Evolutionary conservation across 2,329 filamentous ascomycete genomes (phyloP).

Genomic region (Dothidotthia symphoricarpi): DNA sequence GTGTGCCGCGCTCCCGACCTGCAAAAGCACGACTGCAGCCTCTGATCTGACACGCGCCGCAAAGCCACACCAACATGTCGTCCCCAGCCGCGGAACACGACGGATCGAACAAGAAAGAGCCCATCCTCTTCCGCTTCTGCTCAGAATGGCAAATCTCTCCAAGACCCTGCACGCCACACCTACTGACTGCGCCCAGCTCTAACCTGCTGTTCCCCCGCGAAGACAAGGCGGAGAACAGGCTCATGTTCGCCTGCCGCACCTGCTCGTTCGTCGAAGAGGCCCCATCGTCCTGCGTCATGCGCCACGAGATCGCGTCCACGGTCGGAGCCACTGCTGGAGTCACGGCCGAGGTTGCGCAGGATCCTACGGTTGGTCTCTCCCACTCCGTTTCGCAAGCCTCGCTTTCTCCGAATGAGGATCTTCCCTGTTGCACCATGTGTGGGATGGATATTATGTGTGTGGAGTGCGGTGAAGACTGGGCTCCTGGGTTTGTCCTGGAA

Average conservation of each 20-base stretch:
- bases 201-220: constrained; percentile 98
- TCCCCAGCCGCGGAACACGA: constrained; percentile 34
- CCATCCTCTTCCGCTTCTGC: constrained; percentile 97
- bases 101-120: constrained; percentile 53
- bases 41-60: neutral
- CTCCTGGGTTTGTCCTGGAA: constrained; percentile 47
- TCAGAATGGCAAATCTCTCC: constrained; percentile 71
- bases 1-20: too few relatives aligned
- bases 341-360: constrained; percentile 92
- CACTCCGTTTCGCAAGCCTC: constrained; percentile 31
- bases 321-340: constrained; percentile 95
- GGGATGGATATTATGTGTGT: constrained; percentile 57
- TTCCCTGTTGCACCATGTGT: constrained; percentile 58
- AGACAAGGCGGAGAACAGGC: constrained; percentile 75
- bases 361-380: constrained; percentile 88
- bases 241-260: constrained; percentile 94
- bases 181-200: constrained; percentile 55
- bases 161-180: too few relatives aligned
- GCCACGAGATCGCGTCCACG: constrained; percentile 87
- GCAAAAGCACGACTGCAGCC: too few relatives aligned
- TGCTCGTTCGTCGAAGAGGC: constrained; percentile 90
- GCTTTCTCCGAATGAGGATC: constrained; percentile 19
- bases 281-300: constrained; percentile 86
- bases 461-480: constrained; percentile 50
- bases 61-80: constrained; percentile 28